Conservation (phyloP, 2,329 filamentous ascomycete species). For the Diplodia seriata region DNA sequence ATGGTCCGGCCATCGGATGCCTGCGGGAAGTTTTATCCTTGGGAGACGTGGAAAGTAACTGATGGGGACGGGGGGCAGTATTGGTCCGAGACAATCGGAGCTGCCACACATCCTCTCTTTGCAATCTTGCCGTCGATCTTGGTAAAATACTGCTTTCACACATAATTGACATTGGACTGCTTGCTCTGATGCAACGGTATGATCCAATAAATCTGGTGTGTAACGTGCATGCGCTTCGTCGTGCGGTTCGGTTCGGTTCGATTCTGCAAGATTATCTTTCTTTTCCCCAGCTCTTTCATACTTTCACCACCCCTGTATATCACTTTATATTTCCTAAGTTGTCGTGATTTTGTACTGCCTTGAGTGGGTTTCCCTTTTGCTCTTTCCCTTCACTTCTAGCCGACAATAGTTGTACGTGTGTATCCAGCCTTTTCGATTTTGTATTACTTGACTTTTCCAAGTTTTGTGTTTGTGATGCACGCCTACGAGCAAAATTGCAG, state of each 20-base stretch:
- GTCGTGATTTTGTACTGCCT: not conserved
- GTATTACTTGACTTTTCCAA: conserved; percentile 14
- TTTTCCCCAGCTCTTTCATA: not conserved
- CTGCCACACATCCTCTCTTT: not conserved
- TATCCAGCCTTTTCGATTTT: not conserved
- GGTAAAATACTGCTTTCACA: conserved; percentile 13
- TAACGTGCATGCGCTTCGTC: conserved; percentile 11
- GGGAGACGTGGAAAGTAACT: conserved; percentile 5
- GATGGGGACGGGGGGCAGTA: not conserved
- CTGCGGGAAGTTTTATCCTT: not conserved
- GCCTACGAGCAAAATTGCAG: conserved; percentile 16
- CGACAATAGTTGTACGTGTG: not conserved
- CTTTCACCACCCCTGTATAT: not conserved
- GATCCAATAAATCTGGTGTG: conserved; percentile 18
- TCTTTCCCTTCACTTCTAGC: not conserved
- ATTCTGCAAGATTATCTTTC: not conserved
- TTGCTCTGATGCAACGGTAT: conserved; percentile 8
- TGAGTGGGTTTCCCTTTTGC: not conserved
- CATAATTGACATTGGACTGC: conserved; percentile 20
- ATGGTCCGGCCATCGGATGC: not conserved
- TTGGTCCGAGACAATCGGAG: not conserved
- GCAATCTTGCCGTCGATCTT: conserved; percentile 7
- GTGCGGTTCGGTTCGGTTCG: not conserved
- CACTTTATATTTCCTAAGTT: not conserved
- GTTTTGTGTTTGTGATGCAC: conserved; percentile 6